phyloP scores from a whole-genome alignment of 139 green algal species.

The Chlamydomonas sp. region DNA sequence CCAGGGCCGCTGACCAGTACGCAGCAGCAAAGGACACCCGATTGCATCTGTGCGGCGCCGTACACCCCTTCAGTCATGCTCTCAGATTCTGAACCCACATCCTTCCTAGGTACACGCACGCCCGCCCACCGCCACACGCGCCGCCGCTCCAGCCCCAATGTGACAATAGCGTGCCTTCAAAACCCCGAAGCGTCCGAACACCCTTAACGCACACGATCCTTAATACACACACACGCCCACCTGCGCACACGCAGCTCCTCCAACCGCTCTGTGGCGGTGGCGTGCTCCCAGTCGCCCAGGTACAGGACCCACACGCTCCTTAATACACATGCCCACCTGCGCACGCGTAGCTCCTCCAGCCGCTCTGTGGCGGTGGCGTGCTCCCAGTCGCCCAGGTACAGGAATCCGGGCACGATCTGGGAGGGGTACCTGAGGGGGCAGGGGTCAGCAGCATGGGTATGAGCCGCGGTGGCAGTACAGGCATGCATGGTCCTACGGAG shows the following conservation, averaged over 20 bases:
- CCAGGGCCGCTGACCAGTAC: too few species aligned
- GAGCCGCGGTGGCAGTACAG: too few species aligned
- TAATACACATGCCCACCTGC: not conserved
- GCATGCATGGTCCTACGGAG: too few species aligned
- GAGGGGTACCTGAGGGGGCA: conserved; percentile 69
- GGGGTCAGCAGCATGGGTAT: not conserved
- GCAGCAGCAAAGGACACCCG: too few species aligned
- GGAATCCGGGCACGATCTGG: conserved; percentile 65
- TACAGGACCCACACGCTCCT: conserved; percentile 58
- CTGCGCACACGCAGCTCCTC: conserved; percentile 51
- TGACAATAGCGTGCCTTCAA: conserved; percentile 65
- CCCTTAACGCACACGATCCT: conserved; percentile 55
- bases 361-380: conserved; percentile 61
- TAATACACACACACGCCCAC: not conserved
- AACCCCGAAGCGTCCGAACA: conserved; percentile 57
- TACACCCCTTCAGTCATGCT: too few species aligned
- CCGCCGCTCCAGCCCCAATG: conserved; percentile 58
- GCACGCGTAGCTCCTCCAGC: conserved; percentile 61
- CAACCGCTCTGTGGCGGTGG: conserved; percentile 51
- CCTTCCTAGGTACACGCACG: too few species aligned
- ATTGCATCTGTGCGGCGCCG: too few species aligned
- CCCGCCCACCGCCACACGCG: not conserved
- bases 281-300: conserved; percentile 78
- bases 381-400: conserved; percentile 85
- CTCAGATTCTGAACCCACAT: too few species aligned